Base-by-base conservation (phyloP, 192 early-diverging fungal genomes). In the Backusella mclennaniae region DNA sequence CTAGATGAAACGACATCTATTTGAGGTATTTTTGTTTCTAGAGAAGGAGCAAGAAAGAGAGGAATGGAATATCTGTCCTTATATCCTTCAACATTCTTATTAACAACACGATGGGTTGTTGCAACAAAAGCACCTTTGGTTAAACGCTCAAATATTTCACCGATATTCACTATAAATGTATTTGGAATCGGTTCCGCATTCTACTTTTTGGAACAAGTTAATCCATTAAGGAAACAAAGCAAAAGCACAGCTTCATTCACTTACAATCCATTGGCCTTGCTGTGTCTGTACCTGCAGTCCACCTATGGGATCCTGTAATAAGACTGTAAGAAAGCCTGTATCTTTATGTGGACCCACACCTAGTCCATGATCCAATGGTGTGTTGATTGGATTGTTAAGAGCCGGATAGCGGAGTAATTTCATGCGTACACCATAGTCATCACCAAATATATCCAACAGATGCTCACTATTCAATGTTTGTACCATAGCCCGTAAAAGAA, bases 131-230 rank as follows among this genome's bases (percentile, higher is more conserved):
- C 69, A 19, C 81, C 80, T 6, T 82, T 85, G 0, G 88, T 89
- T 36, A 89, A 23, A 23, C 85, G 80, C 66, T 89, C 89, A 11
- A 92, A 82, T 4, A 86, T 83, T n/a, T 89, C 88, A 52, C 91
- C 91, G 75, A 90, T 89, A 23, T 90, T 92, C 33, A 92, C 88
- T 19, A 92, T 85, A 79, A 92, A 88, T 8, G 89, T 89, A 26
- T 85, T 75, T 0, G 86, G 85, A 21, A 90, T 80, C 0, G 91
- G 85, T 3, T 79, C 75, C 0, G 91, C 89, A 42, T 90, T 85
- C 80, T 81, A 69, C 35, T 23, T 29, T 35, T 49, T 23, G 29
- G 6, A 29, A 41, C 17, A 23, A 23, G 21, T 46, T 35, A 73
- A 56, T n/a, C 53, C 7, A 56, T 26, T 11, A 19, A 31, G 19